Base-by-base conservation (phyloP, 306 rosid species). In the Trifolium fragiferum region DNA sequence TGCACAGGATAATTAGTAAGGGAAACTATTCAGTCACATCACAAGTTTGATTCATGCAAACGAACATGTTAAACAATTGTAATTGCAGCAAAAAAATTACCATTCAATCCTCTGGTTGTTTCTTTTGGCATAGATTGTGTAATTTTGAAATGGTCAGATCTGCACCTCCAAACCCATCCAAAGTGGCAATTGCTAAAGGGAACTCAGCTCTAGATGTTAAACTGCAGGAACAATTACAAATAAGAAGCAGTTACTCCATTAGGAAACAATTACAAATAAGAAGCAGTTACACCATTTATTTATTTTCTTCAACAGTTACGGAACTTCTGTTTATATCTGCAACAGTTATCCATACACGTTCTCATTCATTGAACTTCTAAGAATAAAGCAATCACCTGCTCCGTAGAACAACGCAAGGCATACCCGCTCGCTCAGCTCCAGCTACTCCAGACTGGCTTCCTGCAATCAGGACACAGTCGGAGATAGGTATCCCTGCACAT, bases 141-240 rank as follows among this genome's bases (percentile, higher is more conserved):
- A 93, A 82, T 76, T 81, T 93, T 11, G 89, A 62, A 68, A 91
- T 75, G 37, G 94, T 89, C 59, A 94, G 84, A 76, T 92, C 98
- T n/a, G 88, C 92, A 40, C 90, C 96, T 60, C 98, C 98, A 78
- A 90, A 91, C 12, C 93, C 95, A 79, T 90, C 97, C 87, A 88
- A 50, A 75, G 80, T 50, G 19, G 96, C 93, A 65, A 79, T 75
- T 77, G 98, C 97, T 40, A 83, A 87, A 41, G 97, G 98, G 84
- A 94, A 94, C 89, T 94, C 96, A 0, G 93, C 98, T 80, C 97
- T 83, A 54, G 98, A 89, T 68, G 98, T 94, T 84, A 86, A 83
- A 80, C 98, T 91, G 84, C 68, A 81, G 11, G 47, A 63, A 50
- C 23, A 35, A 60, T 13, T 47, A 72, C 33, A 66, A 38, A 19